Percentiles rank a stretch among this genome's conserved stretches.
Evolutionary conservation across 2,329 filamentous ascomycete genomes (phyloP).

Genomic region (Cercospora berteroae): DNA sequence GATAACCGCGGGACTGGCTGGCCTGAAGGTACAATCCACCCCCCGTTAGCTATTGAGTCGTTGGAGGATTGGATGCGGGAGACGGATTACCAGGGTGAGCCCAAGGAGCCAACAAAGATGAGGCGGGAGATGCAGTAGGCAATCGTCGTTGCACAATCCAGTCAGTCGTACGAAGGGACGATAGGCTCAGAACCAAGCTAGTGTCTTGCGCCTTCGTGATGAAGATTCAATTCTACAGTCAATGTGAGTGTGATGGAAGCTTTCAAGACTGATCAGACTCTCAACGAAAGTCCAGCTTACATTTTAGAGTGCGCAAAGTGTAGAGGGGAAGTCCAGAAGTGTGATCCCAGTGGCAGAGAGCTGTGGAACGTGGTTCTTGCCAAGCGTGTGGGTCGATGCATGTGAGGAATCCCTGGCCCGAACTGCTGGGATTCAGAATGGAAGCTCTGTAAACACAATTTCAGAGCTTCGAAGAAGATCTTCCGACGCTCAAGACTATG

Average conservation of each 20-base stretch:
- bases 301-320: too few species aligned
- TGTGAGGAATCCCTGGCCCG: background rate
- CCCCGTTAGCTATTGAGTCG: background rate
- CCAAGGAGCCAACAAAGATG: background rate
- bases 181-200: too few species aligned
- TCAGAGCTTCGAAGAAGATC: background rate
- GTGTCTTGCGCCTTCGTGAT: too few species aligned
- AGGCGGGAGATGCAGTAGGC: background rate
- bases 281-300: too few species aligned
- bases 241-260: too few species aligned
- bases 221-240: too few species aligned
- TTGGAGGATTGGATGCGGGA: background rate
- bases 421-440: background rate
- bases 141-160: too few species aligned
- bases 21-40: background rate
- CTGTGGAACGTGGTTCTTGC: background rate
- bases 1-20: background rate
- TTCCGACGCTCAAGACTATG: too few species aligned
- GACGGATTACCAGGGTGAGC: background rate
- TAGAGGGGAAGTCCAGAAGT: too few species aligned
- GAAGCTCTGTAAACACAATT: slow-evolving; percentile 9
- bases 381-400: background rate
- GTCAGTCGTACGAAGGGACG: too few species aligned
- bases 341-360: too few species aligned
- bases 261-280: too few species aligned